A percentile compares a stretch with the other conserved stretches of the same genome.
These are phyloP conservation scores for Aspergillus novofumigatus DNA, from an alignment of 2,329 filamentous ascomycete species.

Conservation along the genomic window DNA sequence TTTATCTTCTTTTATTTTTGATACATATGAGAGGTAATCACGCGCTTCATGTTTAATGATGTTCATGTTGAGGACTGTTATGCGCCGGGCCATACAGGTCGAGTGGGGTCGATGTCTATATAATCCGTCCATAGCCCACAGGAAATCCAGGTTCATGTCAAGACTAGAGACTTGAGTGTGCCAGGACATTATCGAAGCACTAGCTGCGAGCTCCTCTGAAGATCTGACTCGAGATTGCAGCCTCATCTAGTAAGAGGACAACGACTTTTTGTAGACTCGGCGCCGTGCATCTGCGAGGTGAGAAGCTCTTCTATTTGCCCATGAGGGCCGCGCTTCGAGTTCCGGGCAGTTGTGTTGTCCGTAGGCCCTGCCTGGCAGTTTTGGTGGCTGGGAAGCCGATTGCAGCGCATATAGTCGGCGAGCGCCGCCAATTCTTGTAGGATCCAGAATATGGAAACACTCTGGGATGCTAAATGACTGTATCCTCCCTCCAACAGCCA, in stretches of 20 bases:
- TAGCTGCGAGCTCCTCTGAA: not conserved
- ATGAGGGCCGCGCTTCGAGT: not conserved
- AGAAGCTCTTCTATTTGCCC: not conserved
- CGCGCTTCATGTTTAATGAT: constrained; percentile 14
- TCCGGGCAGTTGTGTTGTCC: not conserved
- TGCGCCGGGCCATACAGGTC: constrained; percentile 56
- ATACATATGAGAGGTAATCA: constrained; percentile 12
- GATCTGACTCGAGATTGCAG: not conserved
- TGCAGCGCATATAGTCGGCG: not conserved
- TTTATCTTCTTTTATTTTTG: constrained; percentile 10
- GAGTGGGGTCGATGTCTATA: constrained; percentile 18
- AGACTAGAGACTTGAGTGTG: not conserved
- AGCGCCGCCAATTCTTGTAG: not conserved
- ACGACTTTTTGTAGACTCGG: not conserved
- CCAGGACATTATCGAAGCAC: not conserved
- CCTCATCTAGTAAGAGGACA: not conserved
- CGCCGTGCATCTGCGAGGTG: not conserved
- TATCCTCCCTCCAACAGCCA: not conserved
- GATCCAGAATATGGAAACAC: not conserved
- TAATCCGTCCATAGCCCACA: constrained; percentile 3
- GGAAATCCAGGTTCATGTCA: not conserved
- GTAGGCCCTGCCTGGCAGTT: not conserved
- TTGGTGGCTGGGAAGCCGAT: not conserved
- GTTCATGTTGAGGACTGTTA: constrained; percentile 47
- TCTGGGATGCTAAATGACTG: not conserved